Evolutionary conservation across 2,329 filamentous ascomycete species (phyloP), one percentile per base, ranked within the genome.

Genomic region (Aspergillus pseudonomiae): DNA sequence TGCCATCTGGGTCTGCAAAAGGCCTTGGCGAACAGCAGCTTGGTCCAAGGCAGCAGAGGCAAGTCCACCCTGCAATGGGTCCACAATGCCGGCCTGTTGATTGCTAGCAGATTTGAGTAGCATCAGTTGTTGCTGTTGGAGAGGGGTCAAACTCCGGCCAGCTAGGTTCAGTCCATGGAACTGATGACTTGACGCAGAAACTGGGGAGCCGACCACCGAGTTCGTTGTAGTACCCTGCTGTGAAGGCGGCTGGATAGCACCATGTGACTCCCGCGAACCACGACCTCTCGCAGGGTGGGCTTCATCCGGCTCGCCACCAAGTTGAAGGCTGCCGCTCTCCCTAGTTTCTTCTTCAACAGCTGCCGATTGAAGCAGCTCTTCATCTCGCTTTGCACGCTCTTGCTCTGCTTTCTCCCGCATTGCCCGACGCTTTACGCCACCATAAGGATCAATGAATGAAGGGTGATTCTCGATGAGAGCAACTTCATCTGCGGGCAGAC

Each of bases 281-380:
- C 83, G 66, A 62, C 73, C 74, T 59, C 78, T 72, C 0, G 75
- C 71, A 6, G 74, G 79, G 26, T 92, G 89, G 65, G 86, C 85
- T 68, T 96, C 93, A 75, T 98, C 94, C 0, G 94, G 94, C 75
- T 98, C 94, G 50, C 94, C 94, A 62, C 94, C 94, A 21, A 98
- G 84, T 63, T 96, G 94, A 63, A 95, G 83, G 75, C 94, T 98
- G 16, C 91, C 92, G 68, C 91, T 91, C 77, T 95, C 93, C 1
- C 88, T 88, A 62, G 91, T 90, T 62, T 92, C 92, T 67, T 97
- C 93, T 32, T 84, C 83, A 52, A 85, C 83, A 4, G 79, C 77
- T 19, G 80, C 78, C 28, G 83, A 80, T 66, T 84, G 82, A 24
- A 86, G 71, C 28, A 85, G 77, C 54, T 82, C 79, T 67, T 88